These are phyloP conservation scores for Penstemon eatonii DNA, from an alignment of 257 asterid species.

Conservation along the genomic window DNA sequence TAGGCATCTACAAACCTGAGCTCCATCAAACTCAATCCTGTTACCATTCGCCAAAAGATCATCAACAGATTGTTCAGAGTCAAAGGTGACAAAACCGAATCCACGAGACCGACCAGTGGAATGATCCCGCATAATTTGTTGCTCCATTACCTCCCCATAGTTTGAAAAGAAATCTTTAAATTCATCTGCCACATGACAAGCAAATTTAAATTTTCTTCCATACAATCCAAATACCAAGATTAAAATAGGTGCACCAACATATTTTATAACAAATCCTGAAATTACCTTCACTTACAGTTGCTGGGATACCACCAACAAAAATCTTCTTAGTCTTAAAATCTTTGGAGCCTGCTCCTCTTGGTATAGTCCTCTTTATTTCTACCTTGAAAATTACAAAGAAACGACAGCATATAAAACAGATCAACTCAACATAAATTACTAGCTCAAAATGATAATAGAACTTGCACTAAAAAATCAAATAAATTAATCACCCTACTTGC, in stretches of 20 bases:
- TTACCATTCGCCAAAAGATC: constrained; percentile 56
- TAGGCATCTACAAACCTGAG: constrained; percentile 43
- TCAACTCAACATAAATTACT: background rate
- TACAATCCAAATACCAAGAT: background rate
- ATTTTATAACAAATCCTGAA: background rate
- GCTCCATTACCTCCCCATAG: constrained; percentile 58
- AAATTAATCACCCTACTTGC: constrained; percentile 44
- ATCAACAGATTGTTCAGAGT: constrained; percentile 54
- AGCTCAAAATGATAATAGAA: constrained; percentile 4
- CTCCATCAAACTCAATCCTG: constrained; percentile 53
- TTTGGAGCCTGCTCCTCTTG: constrained; percentile 53
- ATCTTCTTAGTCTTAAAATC: constrained; percentile 65
- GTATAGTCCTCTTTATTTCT: constrained; percentile 67
- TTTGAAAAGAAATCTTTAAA: constrained; percentile 52
- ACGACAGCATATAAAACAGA: background rate
- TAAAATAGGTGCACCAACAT: background rate
- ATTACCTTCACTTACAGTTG: constrained; percentile 52
- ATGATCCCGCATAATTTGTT: constrained; percentile 63
- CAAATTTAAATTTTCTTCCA: background rate
- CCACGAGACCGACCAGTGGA: constrained; percentile 62
- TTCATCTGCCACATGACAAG: constrained; percentile 44
- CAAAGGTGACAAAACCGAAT: constrained; percentile 59
- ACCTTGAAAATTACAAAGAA: constrained; percentile 38
- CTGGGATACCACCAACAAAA: constrained; percentile 64
- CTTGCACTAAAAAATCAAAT: background rate